Base-by-base conservation (phyloP, 2,329 filamentous ascomycete species). In the Aaosphaeria arxii region DNA sequence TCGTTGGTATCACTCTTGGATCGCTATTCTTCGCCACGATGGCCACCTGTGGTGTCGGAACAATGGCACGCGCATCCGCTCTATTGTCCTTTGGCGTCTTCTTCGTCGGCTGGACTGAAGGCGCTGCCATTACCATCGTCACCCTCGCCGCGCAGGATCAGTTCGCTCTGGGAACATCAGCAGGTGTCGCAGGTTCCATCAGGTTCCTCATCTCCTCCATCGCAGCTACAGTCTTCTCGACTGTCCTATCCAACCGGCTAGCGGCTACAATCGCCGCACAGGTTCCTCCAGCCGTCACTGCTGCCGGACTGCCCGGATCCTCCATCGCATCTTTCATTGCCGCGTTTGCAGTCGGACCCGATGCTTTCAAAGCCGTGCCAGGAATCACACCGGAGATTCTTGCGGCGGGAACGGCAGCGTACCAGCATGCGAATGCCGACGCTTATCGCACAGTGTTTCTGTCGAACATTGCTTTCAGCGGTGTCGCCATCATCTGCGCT, bases 61-160 rank as follows among this genome's bases (percentile, higher is more conserved):
- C 58, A 13, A 55, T 49, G 43, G 52, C 46, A 1, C 56, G 61
- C 11, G 62, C 65, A n/a, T 52, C 53, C 5, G 55, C 56, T 1
- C 58, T 70, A 30, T 57, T 70, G 7, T 52, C 57, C 4, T 43
- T 69, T 13, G 66, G 65, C n/a, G 59, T 61, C 38, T 69, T 70
- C 51, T 64, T 66, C 40, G 59, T 71, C 46, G 69, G 70, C 31
- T 71, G 67, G 63, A 57, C 60, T 32, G 70, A 72, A 51, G 63
- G 60, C 11, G 53, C 67, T 13, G 59, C 63, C 40, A 67, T 73
- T 50, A 64, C 64, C 11, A 65, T 69, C 38, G 62, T 67, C 13
- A 71, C 66, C 1, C 57, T 71, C 5, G 58, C 61, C 1, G 65
- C 63, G 11, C 63, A 63, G 41, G 63, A 71, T 36, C 67, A 72